Conservation (phyloP, 441 rosid genomes). For the Erodium moschatum region DNA sequence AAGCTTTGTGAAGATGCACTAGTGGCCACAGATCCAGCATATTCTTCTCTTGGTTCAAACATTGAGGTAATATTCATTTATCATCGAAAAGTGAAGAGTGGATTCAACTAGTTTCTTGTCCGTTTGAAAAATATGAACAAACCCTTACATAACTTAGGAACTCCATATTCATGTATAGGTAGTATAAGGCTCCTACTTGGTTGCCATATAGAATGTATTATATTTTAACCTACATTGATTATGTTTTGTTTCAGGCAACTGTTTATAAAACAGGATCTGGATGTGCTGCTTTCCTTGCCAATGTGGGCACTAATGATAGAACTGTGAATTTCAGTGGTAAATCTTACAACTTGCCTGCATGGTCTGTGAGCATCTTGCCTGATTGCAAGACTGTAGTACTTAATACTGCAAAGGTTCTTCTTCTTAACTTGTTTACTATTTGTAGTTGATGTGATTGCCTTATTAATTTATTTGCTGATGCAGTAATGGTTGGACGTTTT, state of each 20-base stretch:
- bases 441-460: neutral
- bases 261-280: conserved; percentile 50
- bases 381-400: conserved; percentile 61
- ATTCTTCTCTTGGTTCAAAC: conserved; percentile 45
- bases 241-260: conserved; percentile 36
- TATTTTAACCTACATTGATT: conserved; percentile 1
- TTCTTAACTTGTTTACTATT: conserved; percentile 8
- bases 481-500: neutral
- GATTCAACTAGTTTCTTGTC: neutral
- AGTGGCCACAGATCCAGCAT: conserved; percentile 49
- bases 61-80: conserved; percentile 37
- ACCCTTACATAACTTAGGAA: neutral
- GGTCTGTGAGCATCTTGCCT: conserved; percentile 82
- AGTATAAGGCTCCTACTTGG: neutral
- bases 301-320: conserved; percentile 37
- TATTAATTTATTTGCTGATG: conserved; percentile 1
- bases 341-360: conserved; percentile 52
- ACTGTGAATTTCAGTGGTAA: conserved; percentile 50
- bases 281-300: conserved; percentile 72
- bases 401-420: conserved; percentile 75
- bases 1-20: conserved; percentile 60
- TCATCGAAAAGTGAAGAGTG: neutral
- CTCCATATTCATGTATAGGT: neutral
- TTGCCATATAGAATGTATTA: neutral
- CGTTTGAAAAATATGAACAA: neutral